Evolutionary conservation across 1,284 basidiomycete genomes (phyloP), one percentile per base, ranked within the genome.

Genomic region (Rhodotorula sp.): DNA sequence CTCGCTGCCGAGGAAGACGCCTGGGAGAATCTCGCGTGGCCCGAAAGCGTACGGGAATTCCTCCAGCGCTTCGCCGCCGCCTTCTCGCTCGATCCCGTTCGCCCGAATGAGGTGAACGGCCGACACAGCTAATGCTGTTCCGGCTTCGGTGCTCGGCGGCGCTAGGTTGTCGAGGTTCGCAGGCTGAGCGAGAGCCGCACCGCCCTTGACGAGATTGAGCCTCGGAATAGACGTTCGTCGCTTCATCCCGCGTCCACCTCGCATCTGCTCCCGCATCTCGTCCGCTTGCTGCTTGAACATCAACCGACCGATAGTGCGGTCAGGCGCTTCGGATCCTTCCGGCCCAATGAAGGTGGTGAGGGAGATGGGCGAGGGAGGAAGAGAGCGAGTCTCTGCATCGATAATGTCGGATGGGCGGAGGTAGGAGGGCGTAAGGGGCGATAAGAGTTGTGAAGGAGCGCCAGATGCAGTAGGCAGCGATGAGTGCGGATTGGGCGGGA

Each of bases 1-100:
- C 80, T 97, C 94, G 58, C 92, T 92, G 66, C 94, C 95, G 13
- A 98, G 85, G 87, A 89, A 98, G 63, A 98, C 85, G 54, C 89
- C 88, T 2, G 94, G 94, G 44, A 97, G 83, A 74, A 98, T 85
- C 80, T 97, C 89, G 52, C 91, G 83, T 30, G 94, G 95, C 1
- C 95, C 94, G 76, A 90, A 85, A 11, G 84, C 81, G 79, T 98
- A 98, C 4, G 93, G 90, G 44, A 75, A 78, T 52, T 75, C 75
- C 60, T 77, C 77, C 4, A 68, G 68, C 18, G 69, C 66, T 2
- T 22, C 68, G 10, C 22, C 59, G 15, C 53, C 65, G 2, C 15
- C 54, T 4, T 54, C 58, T 8, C 64, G 46, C 46, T 67, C 65
- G 37, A 57, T 37, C 55, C 62, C 30, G 34, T 65, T 59, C 11